Evolutionary conservation across 805 yeast genomes (phyloP).

Genomic region (Candida ulmi): DNA sequence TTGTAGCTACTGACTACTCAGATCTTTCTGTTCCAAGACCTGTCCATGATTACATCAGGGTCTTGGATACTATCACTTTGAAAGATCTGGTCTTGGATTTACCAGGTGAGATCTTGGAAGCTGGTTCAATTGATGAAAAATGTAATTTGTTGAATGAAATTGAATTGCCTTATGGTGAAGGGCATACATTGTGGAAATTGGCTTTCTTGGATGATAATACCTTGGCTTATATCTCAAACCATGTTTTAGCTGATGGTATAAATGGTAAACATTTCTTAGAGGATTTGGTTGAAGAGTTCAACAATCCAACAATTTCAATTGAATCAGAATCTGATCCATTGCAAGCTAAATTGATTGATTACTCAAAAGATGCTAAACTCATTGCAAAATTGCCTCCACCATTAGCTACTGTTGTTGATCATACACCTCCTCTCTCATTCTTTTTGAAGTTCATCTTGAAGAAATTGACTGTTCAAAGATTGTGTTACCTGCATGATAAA

Average conservation of each 20-base stretch:
- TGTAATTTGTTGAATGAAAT: conserved; percentile 6
- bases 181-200: conserved; percentile 13
- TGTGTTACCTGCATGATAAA: neutral
- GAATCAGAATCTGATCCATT: neutral
- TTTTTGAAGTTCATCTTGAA: conserved; percentile 6
- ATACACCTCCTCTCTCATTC: conserved; percentile 11
- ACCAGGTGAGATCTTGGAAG: conserved; percentile 3
- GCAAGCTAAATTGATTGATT: conserved; percentile 5
- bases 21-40: conserved; percentile 11
- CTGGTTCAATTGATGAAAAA: conserved; percentile 1
- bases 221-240: conserved; percentile 14
- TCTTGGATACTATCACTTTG: conserved; percentile 8
- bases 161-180: conserved; percentile 11
- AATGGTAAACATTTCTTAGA: conserved; percentile 11
- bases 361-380: conserved; percentile 3
- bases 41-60: conserved; percentile 14
- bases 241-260: conserved; percentile 17
- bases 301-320: neutral
- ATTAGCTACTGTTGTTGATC: conserved; percentile 8
- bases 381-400: conserved; percentile 16
- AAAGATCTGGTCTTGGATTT: conserved; percentile 11
- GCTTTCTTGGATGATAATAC: conserved; percentile 13
- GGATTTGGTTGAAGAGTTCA: conserved; percentile 10
- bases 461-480: neutral
- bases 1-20: conserved; percentile 13